A percentile compares a stretch with the other conserved stretches of the same genome.
phyloP scores from a whole-genome alignment of 2,329 filamentous ascomycete genomes.

The Venturia aucupariae region DNA sequence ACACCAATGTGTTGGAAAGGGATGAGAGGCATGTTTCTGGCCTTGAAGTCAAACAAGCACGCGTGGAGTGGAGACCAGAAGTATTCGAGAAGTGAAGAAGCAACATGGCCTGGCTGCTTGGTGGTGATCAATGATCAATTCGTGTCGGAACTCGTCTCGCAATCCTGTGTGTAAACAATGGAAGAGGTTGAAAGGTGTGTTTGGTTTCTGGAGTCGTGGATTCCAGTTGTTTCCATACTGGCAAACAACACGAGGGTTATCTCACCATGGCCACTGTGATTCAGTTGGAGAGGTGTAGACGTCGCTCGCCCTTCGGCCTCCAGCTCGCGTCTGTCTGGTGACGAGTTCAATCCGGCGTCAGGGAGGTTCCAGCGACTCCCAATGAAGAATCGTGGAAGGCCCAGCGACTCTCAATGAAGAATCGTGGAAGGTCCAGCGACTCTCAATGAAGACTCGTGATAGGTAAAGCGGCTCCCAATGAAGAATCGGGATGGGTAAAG shows the following conservation, averaged over 20 bases:
- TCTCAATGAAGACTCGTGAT: neutral
- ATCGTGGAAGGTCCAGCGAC: neutral
- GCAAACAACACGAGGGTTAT: neutral
- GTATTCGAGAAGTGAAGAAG: neutral
- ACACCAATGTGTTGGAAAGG: neutral
- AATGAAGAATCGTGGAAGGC: neutral
- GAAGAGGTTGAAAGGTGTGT: neutral
- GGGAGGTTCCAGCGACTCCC: neutral
- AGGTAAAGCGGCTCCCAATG: neutral
- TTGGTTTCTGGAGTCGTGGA: neutral
- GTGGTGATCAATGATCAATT: neutral
- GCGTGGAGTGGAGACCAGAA: neutral
- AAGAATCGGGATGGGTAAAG: neutral
- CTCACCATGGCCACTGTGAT: neutral
- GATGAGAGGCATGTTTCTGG: neutral
- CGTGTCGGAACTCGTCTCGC: neutral
- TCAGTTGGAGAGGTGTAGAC: neutral
- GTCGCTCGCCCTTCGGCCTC: neutral
- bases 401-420: neutral
- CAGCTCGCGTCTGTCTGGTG: neutral
- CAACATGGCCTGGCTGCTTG: neutral
- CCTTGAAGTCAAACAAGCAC: neutral
- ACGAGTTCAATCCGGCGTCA: neutral
- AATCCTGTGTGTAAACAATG: neutral
- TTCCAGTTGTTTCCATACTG: neutral